Conservation (phyloP, 2,329 filamentous ascomycete species). For the Didymella lethalis region DNA sequence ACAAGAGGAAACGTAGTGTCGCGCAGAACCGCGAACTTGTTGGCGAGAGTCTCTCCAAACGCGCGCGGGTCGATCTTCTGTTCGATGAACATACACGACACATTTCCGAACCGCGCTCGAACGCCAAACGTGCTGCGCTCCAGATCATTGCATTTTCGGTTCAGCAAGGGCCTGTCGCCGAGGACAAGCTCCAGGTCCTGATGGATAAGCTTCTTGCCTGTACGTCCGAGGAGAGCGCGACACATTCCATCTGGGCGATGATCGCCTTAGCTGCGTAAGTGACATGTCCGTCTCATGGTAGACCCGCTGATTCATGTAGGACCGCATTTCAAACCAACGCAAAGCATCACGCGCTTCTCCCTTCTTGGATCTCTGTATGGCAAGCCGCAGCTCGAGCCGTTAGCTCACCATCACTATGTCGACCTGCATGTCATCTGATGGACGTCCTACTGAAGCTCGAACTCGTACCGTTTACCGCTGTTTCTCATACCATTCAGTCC, state of each 20-base stretch:
- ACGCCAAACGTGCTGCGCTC: constrained; percentile 58
- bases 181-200: constrained; percentile 63
- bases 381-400: constrained; percentile 75
- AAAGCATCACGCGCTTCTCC: constrained; percentile 46
- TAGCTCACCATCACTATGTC: constrained; percentile 73
- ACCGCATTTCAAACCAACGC: constrained; percentile 43
- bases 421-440: constrained; percentile 79
- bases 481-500: constrained; percentile 74
- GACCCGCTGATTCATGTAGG: constrained; percentile 24
- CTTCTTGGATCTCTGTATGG: constrained; percentile 77
- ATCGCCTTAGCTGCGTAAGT: constrained; percentile 79
- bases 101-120: constrained; percentile 44
- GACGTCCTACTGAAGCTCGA: constrained; percentile 70
- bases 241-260: constrained; percentile 78
- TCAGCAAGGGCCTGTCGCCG: constrained; percentile 49
- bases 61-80: constrained; percentile 47
- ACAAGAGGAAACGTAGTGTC: constrained; percentile 33
- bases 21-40: constrained; percentile 29
- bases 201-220: constrained; percentile 66
- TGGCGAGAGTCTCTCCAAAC: constrained; percentile 45
- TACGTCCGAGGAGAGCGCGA: constrained; percentile 72
- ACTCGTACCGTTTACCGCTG: constrained; percentile 71
- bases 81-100: constrained; percentile 53
- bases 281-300: neutral
- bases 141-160: constrained; percentile 62